phyloP scores from a whole-genome alignment of 176 grass and related monocot species.

The Musa beccarii region DNA sequence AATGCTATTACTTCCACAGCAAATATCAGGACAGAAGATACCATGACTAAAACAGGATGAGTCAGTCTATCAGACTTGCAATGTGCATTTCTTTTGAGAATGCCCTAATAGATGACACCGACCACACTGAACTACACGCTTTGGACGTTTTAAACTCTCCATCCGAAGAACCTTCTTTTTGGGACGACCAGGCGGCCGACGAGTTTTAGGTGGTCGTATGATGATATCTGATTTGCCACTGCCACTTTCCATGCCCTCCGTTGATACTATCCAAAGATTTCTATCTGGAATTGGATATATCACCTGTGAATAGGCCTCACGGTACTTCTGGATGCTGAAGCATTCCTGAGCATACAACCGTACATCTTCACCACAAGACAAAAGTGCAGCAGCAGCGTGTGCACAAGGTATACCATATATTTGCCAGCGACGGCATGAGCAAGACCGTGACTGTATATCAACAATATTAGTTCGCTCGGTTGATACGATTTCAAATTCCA shows the following conservation, averaged over 20 bases:
- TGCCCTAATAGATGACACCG: constrained; percentile 87
- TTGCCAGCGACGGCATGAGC: constrained; percentile 89
- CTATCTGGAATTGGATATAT: constrained; percentile 73
- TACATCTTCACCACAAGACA: constrained; percentile 86
- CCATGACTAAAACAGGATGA: background rate
- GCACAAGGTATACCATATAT: constrained; percentile 89
- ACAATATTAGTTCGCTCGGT: constrained; percentile 95
- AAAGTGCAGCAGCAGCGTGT: constrained; percentile 76
- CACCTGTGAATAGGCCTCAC: constrained; percentile 60
- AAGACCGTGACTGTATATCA: constrained; percentile 67
- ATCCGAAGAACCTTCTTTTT: constrained; percentile 98
- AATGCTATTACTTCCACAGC: background rate
- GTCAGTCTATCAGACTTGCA: constrained; percentile 34
- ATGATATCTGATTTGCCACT: constrained; percentile 45
- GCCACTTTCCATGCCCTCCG: constrained; percentile 26
- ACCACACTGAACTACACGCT: constrained; percentile 79
- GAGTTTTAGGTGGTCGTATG: constrained; percentile 60
- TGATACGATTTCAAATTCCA: constrained; percentile 98
- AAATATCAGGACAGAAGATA: constrained; percentile 3
- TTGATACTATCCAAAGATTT: constrained; percentile 45
- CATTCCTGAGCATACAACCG: constrained; percentile 65
- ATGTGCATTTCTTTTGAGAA: constrained; percentile 90
- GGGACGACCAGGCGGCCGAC: constrained; percentile 83
- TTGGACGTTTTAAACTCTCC: constrained; percentile 86
- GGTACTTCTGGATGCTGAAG: constrained; percentile 73